phyloP scores from a whole-genome alignment of 2,329 filamentous ascomycete genomes.

The Aspergillus melleus region DNA sequence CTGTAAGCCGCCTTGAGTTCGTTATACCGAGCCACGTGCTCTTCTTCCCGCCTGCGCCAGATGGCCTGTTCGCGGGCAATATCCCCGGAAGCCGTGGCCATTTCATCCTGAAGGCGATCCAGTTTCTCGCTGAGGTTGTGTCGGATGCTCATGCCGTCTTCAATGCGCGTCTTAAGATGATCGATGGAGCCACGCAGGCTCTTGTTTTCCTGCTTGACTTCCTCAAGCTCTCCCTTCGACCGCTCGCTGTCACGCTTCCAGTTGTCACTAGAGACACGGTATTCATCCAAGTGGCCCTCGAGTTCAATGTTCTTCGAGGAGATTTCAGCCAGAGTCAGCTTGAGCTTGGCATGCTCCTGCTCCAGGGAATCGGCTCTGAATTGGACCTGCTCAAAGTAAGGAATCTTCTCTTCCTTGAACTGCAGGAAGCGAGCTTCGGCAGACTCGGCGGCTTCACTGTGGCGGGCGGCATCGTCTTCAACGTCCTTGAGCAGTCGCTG shows the following conservation, averaged over 20 bases:
- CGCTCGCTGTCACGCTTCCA: constrained; percentile 61
- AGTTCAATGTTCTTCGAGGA: constrained; percentile 62
- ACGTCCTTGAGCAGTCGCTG: constrained; percentile 68
- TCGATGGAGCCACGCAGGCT: constrained; percentile 72
- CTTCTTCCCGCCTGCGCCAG: constrained; percentile 68
- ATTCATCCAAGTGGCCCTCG: constrained; percentile 63
- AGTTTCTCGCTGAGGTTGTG: constrained; percentile 84
- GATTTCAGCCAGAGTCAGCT: constrained; percentile 54
- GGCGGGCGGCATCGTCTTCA: constrained; percentile 54
- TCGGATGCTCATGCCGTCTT: constrained; percentile 81
- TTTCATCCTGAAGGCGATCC: constrained; percentile 81
- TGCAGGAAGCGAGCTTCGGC: constrained; percentile 65
- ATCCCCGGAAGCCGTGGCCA: constrained; percentile 74
- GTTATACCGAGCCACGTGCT: constrained; percentile 56
- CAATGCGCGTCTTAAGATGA: constrained; percentile 72
- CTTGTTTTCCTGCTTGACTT: constrained; percentile 63
- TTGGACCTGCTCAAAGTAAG: constrained; percentile 62
- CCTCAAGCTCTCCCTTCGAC: constrained; percentile 48
- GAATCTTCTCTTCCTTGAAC: constrained; percentile 68
- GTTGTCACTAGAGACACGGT: constrained; percentile 59
- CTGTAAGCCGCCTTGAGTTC: constrained; percentile 59
- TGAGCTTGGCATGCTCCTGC: constrained; percentile 61
- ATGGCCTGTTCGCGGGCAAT: constrained; percentile 79
- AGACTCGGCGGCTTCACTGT: constrained; percentile 58
- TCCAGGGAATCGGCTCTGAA: constrained; percentile 69